phyloP scores from a whole-genome alignment of 306 rosid genomes.

The Begonia peltatifolia region DNA sequence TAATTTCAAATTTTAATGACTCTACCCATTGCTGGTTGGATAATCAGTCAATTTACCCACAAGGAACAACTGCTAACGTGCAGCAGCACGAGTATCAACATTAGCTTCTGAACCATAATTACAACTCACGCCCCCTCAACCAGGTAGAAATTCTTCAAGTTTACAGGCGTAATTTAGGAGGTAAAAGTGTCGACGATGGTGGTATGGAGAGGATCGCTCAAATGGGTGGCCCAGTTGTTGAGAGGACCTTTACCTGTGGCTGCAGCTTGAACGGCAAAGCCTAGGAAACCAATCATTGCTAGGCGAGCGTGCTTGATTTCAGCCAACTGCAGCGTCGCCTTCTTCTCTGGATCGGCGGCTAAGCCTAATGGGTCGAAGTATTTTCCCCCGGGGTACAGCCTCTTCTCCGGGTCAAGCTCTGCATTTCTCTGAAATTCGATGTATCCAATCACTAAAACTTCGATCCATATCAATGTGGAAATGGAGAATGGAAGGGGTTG shows the following conservation, averaged over 20 bases:
- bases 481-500: slow-evolving; percentile 89
- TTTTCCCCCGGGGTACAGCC: slow-evolving; percentile 97
- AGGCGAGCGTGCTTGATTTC: slow-evolving; percentile 95
- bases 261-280: slow-evolving; percentile 84
- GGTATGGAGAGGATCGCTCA: slow-evolving; percentile 97
- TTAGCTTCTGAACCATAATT: no score
- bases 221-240: slow-evolving; percentile 96
- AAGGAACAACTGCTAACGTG: no score
- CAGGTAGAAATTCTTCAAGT: no score
- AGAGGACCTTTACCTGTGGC: slow-evolving; percentile 91
- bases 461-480: slow-evolving; percentile 75
- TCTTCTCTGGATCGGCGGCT: slow-evolving; percentile 78
- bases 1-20: no score
- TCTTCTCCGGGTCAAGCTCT: slow-evolving; percentile 82
- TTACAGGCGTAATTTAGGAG: slow-evolving; percentile 5
- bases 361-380: slow-evolving; percentile 74
- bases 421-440: slow-evolving; percentile 90
- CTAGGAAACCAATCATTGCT: slow-evolving; percentile 82
- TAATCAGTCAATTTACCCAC: no score
- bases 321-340: slow-evolving; percentile 65
- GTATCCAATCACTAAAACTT: slow-evolving; percentile 69
- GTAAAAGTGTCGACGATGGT: slow-evolving; percentile 73
- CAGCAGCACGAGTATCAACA: no score
- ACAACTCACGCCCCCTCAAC: no score
- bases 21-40: no score